Base-by-base conservation (phyloP, 139 green algal genomes). In the Zygnema circumcarinatum region DNA sequence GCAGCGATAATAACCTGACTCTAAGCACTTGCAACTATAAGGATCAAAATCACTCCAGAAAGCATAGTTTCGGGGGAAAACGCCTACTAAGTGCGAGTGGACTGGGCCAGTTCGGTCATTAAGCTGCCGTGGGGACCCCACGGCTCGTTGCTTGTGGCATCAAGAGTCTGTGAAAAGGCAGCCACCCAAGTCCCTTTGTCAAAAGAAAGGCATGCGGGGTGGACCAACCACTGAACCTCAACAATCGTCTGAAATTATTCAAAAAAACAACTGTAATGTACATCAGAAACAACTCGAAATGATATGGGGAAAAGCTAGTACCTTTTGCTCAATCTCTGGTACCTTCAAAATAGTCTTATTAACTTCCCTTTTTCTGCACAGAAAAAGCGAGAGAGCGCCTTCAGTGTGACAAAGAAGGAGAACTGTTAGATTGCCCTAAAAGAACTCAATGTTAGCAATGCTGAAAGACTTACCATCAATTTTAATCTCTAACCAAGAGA, bases 121-220 rank as follows among this genome's bases (percentile, higher is more conserved):
- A 67, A 35, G 25, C 42, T 75, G 32, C 92, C 92, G 76, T 94
- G 92, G 22, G 91, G 91, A 20, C 92, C 92, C 92, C 92, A 94
- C 29, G 88, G 88, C n/a, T 94, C 92, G 36, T 91, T 94, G 74
- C 79, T 89, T 22, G 92, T 94, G n/a, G 91, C 91, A 80, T 94
- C 92, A 62, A 91, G 33, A 1, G 86, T 86, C 78, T 92, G 82
- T 11, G 39, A 84, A 83, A 52, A 25, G 3, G 16, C 35, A 78
- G 7, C 35, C 7, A 72, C 29, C 56, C 29, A 72, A 72, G 56
- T 29, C 29, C 29, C 7, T 7, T 38, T 7, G 7, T 25, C 69
- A 38, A 78, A 78, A 78, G 16, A 78, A 41, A 78, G n/a, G 29
- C 29, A 29, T 72, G 29, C 56, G 29, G 56, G 29, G 29, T 29